Evolutionary conservation across 129 eudicot genomes (phyloP).

Genomic region (Saussurea involucrata): DNA sequence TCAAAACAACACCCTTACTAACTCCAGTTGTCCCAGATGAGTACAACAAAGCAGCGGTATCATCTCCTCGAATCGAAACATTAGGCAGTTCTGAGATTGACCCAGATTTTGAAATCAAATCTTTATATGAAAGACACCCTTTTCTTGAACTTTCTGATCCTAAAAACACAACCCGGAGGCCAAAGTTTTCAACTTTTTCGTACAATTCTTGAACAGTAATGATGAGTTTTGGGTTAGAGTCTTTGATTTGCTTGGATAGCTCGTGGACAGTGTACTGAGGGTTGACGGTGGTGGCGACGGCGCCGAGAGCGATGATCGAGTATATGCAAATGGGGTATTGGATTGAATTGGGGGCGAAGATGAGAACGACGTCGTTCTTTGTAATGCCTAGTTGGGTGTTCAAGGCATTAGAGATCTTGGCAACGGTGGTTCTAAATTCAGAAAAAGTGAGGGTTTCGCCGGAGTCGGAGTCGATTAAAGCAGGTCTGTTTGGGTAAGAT

Average conservation of each 20-base stretch:
- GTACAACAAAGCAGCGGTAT: conserved; percentile 75
- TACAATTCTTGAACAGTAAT: conserved; percentile 13
- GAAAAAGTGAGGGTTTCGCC: conserved; percentile 52
- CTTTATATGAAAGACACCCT: neutral
- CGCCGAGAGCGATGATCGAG: neutral
- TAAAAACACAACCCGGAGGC: neutral
- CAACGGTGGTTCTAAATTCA: conserved; percentile 47
- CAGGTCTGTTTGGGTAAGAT: conserved; percentile 55
- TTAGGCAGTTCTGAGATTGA: conserved; percentile 31
- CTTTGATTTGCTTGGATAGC: neutral
- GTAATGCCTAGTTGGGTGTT: conserved; percentile 42
- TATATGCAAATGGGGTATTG: conserved; percentile 49
- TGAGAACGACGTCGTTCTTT: conserved; percentile 67
- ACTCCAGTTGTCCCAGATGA: conserved; percentile 90
- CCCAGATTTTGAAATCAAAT: conserved; percentile 22
- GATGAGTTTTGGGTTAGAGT: neutral
- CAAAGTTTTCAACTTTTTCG: neutral
- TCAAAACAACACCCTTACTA: conserved; percentile 78
- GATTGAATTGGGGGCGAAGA: neutral
- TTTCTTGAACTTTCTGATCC: neutral
- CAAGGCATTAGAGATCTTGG: conserved; percentile 47
- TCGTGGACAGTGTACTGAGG: neutral
- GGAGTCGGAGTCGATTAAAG: conserved; percentile 62
- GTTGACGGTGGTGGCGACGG: neutral
- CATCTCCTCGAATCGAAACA: conserved; percentile 36